phyloP scores from a whole-genome alignment of 768 basidiomycete genomes.

The Agrocybe chaxingu region DNA sequence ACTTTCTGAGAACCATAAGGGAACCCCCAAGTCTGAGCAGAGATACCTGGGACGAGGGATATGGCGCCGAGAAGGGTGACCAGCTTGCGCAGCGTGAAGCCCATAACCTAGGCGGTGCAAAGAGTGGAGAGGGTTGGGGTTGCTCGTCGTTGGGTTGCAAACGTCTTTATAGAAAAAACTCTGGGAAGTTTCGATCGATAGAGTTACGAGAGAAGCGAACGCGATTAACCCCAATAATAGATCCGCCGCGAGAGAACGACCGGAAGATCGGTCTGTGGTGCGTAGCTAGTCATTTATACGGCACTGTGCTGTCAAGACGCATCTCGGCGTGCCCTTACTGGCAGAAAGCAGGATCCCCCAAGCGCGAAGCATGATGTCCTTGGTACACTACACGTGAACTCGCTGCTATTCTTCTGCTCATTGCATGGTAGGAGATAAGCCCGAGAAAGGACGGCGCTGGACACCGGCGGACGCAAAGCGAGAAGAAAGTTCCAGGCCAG shows the following conservation, averaged over 20 bases:
- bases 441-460: background rate
- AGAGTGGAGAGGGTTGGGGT: background rate
- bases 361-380: background rate
- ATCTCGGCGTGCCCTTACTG: no score
- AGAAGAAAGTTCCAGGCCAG: no score
- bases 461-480: no score
- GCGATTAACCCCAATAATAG: no score
- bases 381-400: constrained; percentile 1
- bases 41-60: constrained; percentile 9
- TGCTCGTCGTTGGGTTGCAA: no score
- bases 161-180: no score
- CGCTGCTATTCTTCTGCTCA: background rate
- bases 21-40: constrained; percentile 48
- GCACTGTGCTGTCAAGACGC: no score
- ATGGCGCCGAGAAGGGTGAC: constrained; percentile 4
- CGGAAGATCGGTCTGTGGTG: no score
- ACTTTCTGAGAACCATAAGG: constrained; percentile 73
- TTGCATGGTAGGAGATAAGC: background rate
- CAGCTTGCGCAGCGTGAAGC: background rate
- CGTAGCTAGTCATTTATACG: no score
- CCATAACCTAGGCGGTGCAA: background rate
- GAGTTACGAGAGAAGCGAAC: no score
- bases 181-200: no score
- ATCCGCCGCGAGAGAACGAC: no score
- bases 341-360: background rate